Evolutionary conservation across 345 rosid species (phyloP), one percentile per base, ranked within the genome.

Genomic region (Lepidium sativum): DNA sequence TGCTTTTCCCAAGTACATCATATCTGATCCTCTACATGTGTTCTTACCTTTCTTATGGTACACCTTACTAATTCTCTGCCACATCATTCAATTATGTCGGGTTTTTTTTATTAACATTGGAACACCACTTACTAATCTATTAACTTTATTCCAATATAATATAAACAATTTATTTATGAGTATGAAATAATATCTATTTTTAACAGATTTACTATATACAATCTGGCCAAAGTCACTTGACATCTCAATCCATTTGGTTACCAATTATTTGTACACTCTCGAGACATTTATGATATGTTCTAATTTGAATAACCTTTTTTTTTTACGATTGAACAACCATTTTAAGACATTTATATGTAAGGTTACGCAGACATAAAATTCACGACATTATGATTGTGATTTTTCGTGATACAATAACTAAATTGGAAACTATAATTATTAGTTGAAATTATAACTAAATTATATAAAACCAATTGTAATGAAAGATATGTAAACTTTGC

Each of bases 21-120:
- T 27, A 25, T 8, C n/a, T n/a, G 50, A 70, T 70, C 47, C 45
- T 63, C 69, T 71, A 54, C 69, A 5, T 48, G 58, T 47, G 38
- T 39, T 25, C 34, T 25, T 71, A 27, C 20, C 10, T 55, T 71
- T 12, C 62, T 42, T 61, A 43, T 9, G n/a, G n/a, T n/a, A n/a
- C n/a, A n/a, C n/a, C n/a, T n/a, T 40, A 18, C 10, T 41, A 3
- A 16, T 57, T 27, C 43, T 27, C n/a, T n/a, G n/a, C n/a, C n/a
- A n/a, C n/a, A n/a, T n/a, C n/a, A n/a, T n/a, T n/a, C n/a, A n/a
- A n/a, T n/a, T n/a, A n/a, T n/a, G n/a, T n/a, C n/a, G n/a, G n/a
- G n/a, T n/a, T n/a, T n/a, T n/a, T n/a, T n/a, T n/a, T n/a, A n/a
- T n/a, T n/a, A n/a, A n/a, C n/a, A n/a, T n/a, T n/a, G n/a, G n/a